A percentile compares a stretch with the other conserved stretches of the same genome.
phyloP scores from a whole-genome alignment of 2,329 filamentous ascomycete genomes.

The Aspergillus pseudonomiae region DNA sequence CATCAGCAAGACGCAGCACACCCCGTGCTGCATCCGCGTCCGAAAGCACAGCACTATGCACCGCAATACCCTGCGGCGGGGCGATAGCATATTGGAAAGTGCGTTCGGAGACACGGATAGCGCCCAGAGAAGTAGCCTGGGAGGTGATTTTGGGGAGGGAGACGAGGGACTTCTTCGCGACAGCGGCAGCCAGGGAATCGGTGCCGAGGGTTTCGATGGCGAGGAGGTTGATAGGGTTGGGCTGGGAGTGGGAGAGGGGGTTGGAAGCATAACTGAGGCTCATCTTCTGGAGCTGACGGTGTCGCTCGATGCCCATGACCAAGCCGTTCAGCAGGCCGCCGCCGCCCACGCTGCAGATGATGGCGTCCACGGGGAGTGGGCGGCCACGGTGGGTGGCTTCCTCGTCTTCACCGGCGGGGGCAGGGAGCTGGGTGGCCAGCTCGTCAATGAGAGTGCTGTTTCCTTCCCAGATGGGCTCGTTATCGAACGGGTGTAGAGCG shows the following conservation, averaged over 20 bases:
- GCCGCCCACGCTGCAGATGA: constrained; percentile 79
- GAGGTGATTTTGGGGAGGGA: constrained; percentile 73
- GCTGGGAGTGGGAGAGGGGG: constrained; percentile 9
- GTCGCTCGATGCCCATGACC: constrained; percentile 66
- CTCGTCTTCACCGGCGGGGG: constrained; percentile 35
- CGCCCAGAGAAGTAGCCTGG: constrained; percentile 74
- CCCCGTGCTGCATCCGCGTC: constrained; percentile 81
- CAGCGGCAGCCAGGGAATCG: constrained; percentile 66
- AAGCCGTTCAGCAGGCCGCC: constrained; percentile 79
- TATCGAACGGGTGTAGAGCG: constrained; percentile 49
- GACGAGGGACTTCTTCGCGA: constrained; percentile 59
- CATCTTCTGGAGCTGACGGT: constrained; percentile 41
- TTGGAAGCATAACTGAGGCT: constrained; percentile 17
- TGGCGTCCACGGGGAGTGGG: constrained; percentile 60
- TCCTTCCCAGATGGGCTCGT: constrained; percentile 50
- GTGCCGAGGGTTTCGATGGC: constrained; percentile 78
- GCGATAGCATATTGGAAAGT: constrained; percentile 67
- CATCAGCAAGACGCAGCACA: constrained; percentile 76
- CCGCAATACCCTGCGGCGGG: constrained; percentile 49
- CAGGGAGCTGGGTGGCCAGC: constrained; percentile 44
- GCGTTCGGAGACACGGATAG: constrained; percentile 67
- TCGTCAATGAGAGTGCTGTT: constrained; percentile 50
- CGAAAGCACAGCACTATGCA: constrained; percentile 65
- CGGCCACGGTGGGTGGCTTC: constrained; percentile 29
- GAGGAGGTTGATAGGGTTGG: constrained; percentile 57